Evolutionary conservation across 2,329 filamentous ascomycete species (phyloP).

Genomic region (Penicillium sp.): DNA sequence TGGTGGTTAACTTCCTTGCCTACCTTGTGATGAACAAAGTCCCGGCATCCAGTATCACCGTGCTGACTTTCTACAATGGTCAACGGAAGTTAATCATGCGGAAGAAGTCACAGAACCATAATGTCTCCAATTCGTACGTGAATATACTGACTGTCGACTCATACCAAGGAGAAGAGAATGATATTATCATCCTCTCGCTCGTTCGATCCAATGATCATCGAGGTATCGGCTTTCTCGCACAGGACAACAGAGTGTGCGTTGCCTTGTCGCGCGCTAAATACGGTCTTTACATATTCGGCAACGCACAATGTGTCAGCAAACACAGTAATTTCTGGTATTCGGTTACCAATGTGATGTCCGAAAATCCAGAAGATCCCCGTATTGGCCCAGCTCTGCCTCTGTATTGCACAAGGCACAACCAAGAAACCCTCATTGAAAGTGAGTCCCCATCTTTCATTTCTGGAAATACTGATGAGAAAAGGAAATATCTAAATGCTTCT

Average conservation of each 20-base stretch:
- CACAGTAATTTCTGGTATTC: slow-evolving; percentile 45
- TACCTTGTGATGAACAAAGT: slow-evolving; percentile 65
- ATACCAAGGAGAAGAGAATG: slow-evolving; percentile 86
- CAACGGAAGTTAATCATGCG: slow-evolving; percentile 59
- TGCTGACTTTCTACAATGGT: slow-evolving; percentile 81
- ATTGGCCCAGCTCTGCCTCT: slow-evolving; percentile 52
- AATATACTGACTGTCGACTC: slow-evolving; percentile 76
- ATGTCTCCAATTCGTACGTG: slow-evolving; percentile 33
- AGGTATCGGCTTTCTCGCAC: slow-evolving; percentile 64
- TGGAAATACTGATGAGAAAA: neutral
- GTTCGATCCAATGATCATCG: slow-evolving; percentile 58
- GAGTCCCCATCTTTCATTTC: neutral
- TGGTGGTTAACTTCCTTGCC: slow-evolving; percentile 63
- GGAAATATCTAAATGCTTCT: neutral
- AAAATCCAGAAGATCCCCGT: slow-evolving; percentile 22
- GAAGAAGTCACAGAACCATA: slow-evolving; percentile 31
- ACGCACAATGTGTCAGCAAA: slow-evolving; percentile 48
- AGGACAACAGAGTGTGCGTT: slow-evolving; percentile 55
- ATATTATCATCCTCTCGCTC: slow-evolving; percentile 69
- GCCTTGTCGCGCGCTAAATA: slow-evolving; percentile 61
- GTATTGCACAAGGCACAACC: slow-evolving; percentile 53
- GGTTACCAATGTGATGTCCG: slow-evolving; percentile 40
- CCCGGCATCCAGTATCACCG: slow-evolving; percentile 55
- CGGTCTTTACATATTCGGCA: slow-evolving; percentile 79
- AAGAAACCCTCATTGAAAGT: slow-evolving; percentile 45